A percentile compares a stretch with the other conserved stretches of the same genome.
Evolutionary conservation across 768 basidiomycete species (phyloP).

Genomic region (Phanerochaete sordida): DNA sequence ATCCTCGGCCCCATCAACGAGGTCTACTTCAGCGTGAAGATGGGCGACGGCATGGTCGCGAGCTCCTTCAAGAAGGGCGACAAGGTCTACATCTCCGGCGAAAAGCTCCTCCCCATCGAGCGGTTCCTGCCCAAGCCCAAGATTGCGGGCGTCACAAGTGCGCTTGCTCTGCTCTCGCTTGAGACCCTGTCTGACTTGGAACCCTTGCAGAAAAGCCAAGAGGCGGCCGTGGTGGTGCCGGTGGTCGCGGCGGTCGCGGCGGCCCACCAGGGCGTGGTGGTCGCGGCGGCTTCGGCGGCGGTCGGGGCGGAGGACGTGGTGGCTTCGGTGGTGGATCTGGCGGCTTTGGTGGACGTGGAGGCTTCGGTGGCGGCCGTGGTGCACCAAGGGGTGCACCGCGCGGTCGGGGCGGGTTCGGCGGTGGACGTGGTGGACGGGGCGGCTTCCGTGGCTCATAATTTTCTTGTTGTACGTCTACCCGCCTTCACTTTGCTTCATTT

Average conservation of each 20-base stretch:
- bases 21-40: constrained; percentile 97
- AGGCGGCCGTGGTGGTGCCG: constrained; percentile 19
- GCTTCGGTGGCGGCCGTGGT: constrained; percentile 27
- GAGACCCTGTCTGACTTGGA: constrained; percentile 22
- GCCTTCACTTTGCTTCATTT: constrained; percentile 10
- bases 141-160: constrained; percentile 47
- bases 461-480: constrained; percentile 7
- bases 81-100: constrained; percentile 96
- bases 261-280: constrained; percentile 22
- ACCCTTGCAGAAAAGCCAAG: constrained; percentile 31
- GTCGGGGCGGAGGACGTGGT: constrained; percentile 13
- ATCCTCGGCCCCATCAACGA: constrained; percentile 99
- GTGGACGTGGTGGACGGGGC: constrained; percentile 40
- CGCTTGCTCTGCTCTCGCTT: not conserved
- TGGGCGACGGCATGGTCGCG: constrained; percentile 94
- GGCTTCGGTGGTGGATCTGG: constrained; percentile 16
- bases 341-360: constrained; percentile 33
- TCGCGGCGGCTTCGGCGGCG: constrained; percentile 20
- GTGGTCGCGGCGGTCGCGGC: constrained; percentile 24
- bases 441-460: constrained; percentile 45
- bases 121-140: constrained; percentile 97
- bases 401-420: constrained; percentile 28
- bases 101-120: constrained; percentile 95
- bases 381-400: constrained; percentile 28
- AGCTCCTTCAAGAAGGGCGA: constrained; percentile 96